These are phyloP conservation scores for Russula sp. DNA, from an alignment of 768 basidiomycete species.

Conservation along the genomic window DNA sequence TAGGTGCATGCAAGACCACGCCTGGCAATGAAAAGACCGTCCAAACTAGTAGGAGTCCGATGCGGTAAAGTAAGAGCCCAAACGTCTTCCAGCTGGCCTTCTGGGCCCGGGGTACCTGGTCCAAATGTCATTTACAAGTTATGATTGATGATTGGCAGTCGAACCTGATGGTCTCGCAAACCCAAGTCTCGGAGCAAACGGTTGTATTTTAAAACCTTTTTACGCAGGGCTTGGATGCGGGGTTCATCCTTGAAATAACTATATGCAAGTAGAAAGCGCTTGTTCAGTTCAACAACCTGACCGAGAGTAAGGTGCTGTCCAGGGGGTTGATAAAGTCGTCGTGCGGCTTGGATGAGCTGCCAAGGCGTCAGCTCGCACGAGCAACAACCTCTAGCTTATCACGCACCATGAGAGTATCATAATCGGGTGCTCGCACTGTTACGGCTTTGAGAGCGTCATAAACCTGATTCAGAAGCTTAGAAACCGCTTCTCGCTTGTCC, in stretches of 20 bases:
- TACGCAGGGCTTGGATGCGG: conserved; percentile 71
- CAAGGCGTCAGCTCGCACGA: conserved; percentile 6
- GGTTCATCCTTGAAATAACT: conserved; percentile 89
- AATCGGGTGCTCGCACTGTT: conserved; percentile 93
- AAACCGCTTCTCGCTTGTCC: conserved; percentile 86
- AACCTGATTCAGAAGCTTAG: conserved; percentile 82
- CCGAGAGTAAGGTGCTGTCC: conserved; percentile 90
- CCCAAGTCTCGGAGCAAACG: conserved; percentile 83
- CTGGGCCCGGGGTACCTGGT: conserved; percentile 79
- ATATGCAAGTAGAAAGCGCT: conserved; percentile 90
- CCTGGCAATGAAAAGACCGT: conserved; percentile 82
- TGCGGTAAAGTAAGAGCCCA: conserved; percentile 77
- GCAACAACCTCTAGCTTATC: background rate
- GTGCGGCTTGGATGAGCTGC: conserved; percentile 91
- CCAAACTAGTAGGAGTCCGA: conserved; percentile 76
- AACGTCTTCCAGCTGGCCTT: conserved; percentile 83
- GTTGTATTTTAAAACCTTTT: conserved; percentile 85
- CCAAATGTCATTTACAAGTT: conserved; percentile 9
- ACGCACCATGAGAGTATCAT: conserved; percentile 93
- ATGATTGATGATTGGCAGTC: conserved; percentile 24
- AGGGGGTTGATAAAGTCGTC: conserved; percentile 88
- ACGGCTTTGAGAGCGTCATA: conserved; percentile 95
- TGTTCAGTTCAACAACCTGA: conserved; percentile 92
- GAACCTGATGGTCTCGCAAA: conserved; percentile 87
- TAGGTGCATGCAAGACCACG: conserved; percentile 84